phyloP scores from a whole-genome alignment of 345 rosid genomes.

The Nasturtium officinale region DNA sequence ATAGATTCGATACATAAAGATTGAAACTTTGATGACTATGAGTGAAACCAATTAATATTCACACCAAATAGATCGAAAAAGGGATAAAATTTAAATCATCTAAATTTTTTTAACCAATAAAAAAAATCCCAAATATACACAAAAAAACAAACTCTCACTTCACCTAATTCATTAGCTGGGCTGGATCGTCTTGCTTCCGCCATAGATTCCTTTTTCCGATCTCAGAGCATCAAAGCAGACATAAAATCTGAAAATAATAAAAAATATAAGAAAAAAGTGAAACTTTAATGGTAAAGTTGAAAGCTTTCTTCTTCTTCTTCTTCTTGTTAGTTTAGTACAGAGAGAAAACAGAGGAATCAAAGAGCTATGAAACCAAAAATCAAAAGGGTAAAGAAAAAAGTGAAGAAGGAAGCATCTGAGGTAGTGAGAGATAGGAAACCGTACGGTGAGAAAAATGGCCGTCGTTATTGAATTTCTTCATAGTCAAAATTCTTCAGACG shows the following conservation, averaged over 20 bases:
- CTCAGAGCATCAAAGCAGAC: conserved; percentile 33
- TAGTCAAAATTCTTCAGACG: conserved; percentile 44
- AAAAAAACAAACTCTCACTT: conserved; percentile 2
- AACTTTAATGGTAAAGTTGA: conserved; percentile 18
- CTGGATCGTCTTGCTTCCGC: conserved; percentile 44
- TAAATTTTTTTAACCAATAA: conserved; percentile 13
- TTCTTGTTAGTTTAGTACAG: conserved; percentile 6
- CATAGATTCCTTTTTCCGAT: conserved; percentile 36
- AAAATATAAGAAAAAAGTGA: neutral
- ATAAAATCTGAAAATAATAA: conserved; percentile 18
- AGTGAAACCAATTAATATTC: neutral
- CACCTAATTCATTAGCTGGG: conserved; percentile 40
- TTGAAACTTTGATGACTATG: conserved; percentile 18
- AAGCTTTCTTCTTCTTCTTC: conserved; percentile 22
- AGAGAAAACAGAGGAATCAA: conserved; percentile 27
- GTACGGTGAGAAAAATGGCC: conserved; percentile 38
- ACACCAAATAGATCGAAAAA: conserved; percentile 11
- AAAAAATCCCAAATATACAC: neutral
- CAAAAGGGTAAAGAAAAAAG: conserved; percentile 17
- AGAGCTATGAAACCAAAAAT: conserved; percentile 27
- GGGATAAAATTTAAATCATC: neutral
- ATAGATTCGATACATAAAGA: conserved; percentile 4
- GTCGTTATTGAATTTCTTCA: conserved; percentile 36
- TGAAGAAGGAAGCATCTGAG: conserved; percentile 45
- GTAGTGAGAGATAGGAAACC: conserved; percentile 36